phyloP scores from a whole-genome alignment of 2,329 filamentous ascomycete genomes.

The Lachnellula suecica region DNA sequence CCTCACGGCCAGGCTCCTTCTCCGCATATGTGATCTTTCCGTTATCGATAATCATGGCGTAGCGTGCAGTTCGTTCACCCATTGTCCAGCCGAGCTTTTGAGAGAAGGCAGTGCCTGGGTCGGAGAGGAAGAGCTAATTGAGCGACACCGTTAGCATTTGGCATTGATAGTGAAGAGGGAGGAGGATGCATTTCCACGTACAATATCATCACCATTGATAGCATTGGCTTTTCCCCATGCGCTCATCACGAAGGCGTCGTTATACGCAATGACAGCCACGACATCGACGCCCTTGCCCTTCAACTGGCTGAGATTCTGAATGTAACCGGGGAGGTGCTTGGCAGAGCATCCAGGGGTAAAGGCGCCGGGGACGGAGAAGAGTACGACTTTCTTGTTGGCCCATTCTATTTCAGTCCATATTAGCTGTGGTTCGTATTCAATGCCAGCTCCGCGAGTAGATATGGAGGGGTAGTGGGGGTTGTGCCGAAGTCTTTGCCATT shows the following conservation, averaged over 20 bases:
- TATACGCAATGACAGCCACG: constrained; percentile 66
- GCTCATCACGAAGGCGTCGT: constrained; percentile 71
- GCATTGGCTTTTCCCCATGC: constrained; percentile 72
- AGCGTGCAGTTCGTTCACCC: constrained; percentile 61
- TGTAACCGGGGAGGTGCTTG: constrained; percentile 67
- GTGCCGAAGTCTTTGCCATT: not conserved
- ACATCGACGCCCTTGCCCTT: constrained; percentile 67
- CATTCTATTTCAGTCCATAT: constrained; percentile 45
- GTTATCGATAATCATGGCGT: constrained; percentile 66
- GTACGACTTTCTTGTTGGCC: constrained; percentile 68
- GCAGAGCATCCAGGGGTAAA: constrained; percentile 72
- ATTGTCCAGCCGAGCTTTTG: constrained; percentile 64
- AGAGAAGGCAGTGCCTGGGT: constrained; percentile 62
- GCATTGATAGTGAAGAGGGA: not conserved
- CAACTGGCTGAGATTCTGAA: constrained; percentile 58
- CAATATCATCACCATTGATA: constrained; percentile 62
- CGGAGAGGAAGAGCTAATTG: constrained; percentile 61
- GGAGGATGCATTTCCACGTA: constrained; percentile 36
- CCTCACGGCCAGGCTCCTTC: constrained; percentile 49
- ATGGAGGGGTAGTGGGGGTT: not conserved
- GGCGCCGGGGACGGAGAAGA: constrained; percentile 67
- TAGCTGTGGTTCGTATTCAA: not conserved
- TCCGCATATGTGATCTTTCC: constrained; percentile 68
- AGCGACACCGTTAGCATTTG: not conserved
- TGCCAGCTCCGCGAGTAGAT: not conserved